A percentile compares a stretch with the other conserved stretches of the same genome.
Conservation (phyloP, 768 basidiomycete genomes). For the Phlegmacium glaucopus region DNA sequence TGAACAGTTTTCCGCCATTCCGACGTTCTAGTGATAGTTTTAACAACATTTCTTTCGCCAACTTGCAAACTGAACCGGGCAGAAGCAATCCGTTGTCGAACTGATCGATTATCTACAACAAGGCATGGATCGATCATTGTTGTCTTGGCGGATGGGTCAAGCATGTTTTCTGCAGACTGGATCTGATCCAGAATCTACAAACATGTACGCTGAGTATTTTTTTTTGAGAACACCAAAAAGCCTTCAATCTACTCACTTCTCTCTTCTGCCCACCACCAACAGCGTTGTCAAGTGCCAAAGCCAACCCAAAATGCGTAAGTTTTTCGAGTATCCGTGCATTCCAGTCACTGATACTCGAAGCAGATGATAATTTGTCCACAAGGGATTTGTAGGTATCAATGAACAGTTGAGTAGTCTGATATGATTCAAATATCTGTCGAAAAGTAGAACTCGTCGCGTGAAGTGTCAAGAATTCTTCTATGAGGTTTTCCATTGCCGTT, state of each 20-base stretch:
- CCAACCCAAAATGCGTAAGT: slow-evolving; percentile 63
- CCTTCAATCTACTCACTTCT: slow-evolving; percentile 52
- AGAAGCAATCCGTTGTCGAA: slow-evolving; percentile 51
- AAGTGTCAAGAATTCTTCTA: slow-evolving; percentile 67
- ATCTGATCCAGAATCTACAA: slow-evolving; percentile 55
- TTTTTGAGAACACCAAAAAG: too few relatives aligned
- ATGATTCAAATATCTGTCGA: slow-evolving; percentile 70
- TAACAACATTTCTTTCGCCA: slow-evolving; percentile 59
- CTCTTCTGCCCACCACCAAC: slow-evolving; percentile 66
- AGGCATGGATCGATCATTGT: slow-evolving; percentile 52
- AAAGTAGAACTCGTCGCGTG: slow-evolving; percentile 65
- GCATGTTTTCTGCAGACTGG: slow-evolving; percentile 47
- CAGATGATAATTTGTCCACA: slow-evolving; percentile 38
- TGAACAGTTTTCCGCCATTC: slow-evolving; percentile 75
- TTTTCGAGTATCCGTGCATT: slow-evolving; percentile 64
- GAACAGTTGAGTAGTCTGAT: slow-evolving; percentile 64
- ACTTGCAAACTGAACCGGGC: slow-evolving; percentile 60
- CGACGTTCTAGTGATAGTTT: slow-evolving; percentile 57
- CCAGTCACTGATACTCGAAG: slow-evolving; percentile 36
- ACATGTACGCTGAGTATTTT: too few relatives aligned
- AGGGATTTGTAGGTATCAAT: slow-evolving; percentile 62
- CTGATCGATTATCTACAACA: slow-evolving; percentile 47
- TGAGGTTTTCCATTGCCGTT: slow-evolving; percentile 52
- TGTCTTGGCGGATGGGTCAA: slow-evolving; percentile 46
- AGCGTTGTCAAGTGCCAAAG: slow-evolving; percentile 61